Conservation (phyloP, 2,329 filamentous ascomycete genomes). For the Pseudogymnoascus sp. region DNA sequence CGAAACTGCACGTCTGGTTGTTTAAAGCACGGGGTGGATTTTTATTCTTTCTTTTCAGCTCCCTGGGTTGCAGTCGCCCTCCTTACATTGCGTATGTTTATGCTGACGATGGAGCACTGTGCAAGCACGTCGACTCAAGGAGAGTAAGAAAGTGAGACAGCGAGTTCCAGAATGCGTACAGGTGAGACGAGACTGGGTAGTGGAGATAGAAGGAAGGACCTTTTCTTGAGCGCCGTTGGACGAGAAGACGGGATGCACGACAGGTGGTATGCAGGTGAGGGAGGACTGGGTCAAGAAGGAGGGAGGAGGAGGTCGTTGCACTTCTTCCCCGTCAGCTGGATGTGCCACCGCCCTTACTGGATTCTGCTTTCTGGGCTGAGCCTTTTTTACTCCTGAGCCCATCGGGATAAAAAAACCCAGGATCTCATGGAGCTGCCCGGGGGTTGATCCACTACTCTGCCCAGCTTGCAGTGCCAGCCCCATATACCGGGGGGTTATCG, state of each 20-base stretch:
- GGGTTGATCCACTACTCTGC: background rate
- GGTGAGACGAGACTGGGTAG: background rate
- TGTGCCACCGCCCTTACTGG: background rate
- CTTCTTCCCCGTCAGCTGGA: background rate
- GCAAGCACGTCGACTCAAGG: slow-evolving; percentile 1
- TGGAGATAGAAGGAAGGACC: background rate
- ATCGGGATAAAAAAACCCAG: background rate
- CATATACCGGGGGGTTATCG: background rate
- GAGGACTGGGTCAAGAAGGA: background rate
- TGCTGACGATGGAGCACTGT: slow-evolving; percentile 1
- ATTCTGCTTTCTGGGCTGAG: background rate
- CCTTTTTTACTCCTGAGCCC: slow-evolving; percentile 3
- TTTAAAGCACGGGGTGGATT: background rate
- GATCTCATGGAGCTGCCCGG: slow-evolving; percentile 2
- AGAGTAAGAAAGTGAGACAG: background rate
- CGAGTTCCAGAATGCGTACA: slow-evolving; percentile 2
- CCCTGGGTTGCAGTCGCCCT: background rate
- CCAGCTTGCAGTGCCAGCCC: slow-evolving; percentile 2
- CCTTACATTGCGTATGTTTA: slow-evolving; percentile 8
- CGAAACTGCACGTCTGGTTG: background rate
- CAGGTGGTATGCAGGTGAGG: background rate
- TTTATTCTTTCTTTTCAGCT: slow-evolving; percentile 7
- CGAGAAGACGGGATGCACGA: slow-evolving; percentile 2
- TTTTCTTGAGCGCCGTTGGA: background rate
- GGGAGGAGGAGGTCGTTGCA: background rate